These are phyloP conservation scores for Tulasnella sp. DNA, from an alignment of 768 basidiomycete species.

Conservation along the genomic window DNA sequence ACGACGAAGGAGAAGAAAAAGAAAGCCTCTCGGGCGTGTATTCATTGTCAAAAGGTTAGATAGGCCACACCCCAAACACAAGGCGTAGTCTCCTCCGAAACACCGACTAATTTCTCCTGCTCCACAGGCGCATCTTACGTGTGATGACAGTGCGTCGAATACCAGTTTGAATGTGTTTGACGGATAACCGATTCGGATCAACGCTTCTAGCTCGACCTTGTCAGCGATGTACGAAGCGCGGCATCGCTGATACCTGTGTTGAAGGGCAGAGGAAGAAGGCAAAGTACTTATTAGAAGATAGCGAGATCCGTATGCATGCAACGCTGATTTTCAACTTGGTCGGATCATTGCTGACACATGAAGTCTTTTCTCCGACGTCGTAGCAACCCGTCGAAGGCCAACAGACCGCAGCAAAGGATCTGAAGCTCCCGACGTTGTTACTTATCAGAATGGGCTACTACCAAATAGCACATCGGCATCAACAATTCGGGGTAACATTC, in stretches of 20 bases:
- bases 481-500: too few relatives aligned
- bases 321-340: neutral
- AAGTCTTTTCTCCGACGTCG: too few relatives aligned
- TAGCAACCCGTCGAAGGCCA: slow-evolving; percentile 6
- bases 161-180: neutral
- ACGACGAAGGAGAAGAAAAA: slow-evolving; percentile 57
- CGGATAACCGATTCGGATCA: neutral
- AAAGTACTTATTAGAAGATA: slow-evolving; percentile 90
- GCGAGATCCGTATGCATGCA: slow-evolving; percentile 62
- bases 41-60: slow-evolving; percentile 73
- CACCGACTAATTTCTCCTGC: neutral
- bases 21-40: slow-evolving; percentile 88
- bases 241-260: slow-evolving; percentile 75
- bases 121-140: slow-evolving; percentile 77
- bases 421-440: neutral
- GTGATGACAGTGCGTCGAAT: slow-evolving; percentile 76
- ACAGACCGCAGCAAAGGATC: slow-evolving; percentile 7
- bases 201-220: slow-evolving; percentile 73
- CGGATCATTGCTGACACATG: neutral
- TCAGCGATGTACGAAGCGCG: slow-evolving; percentile 89
- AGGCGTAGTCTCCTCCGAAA: neutral
- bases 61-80: neutral
- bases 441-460: too few relatives aligned
- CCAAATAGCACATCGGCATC: too few relatives aligned
- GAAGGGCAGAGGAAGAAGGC: slow-evolving; percentile 98